Evolutionary conservation across 306 rosid species (phyloP).

Genomic region (Acacia acuminata): DNA sequence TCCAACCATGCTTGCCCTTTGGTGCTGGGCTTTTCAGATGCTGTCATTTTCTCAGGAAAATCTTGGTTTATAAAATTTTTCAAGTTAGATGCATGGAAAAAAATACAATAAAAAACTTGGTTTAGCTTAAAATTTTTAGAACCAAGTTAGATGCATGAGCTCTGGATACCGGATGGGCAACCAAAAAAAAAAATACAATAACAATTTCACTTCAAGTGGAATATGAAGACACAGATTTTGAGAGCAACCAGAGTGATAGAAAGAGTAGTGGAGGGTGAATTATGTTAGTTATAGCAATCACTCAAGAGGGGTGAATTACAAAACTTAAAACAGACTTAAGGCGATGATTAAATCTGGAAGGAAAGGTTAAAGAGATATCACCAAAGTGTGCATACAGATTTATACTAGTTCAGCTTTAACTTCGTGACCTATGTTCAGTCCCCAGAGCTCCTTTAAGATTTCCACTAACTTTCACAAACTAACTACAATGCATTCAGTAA

Average conservation of each 20-base stretch:
- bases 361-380: too few species aligned
- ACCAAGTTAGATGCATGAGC: slow-evolving; percentile 44
- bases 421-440: too few species aligned
- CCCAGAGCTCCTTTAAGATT: too few species aligned
- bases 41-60: slow-evolving; percentile 53
- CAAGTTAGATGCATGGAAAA: slow-evolving; percentile 47
- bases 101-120: neutral
- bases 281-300: too few species aligned
- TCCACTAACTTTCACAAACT: too few species aligned
- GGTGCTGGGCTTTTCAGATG: slow-evolving; percentile 60
- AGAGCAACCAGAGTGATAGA: slow-evolving; percentile 5
- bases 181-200: neutral
- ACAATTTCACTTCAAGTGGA: slow-evolving; percentile 4
- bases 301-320: too few species aligned
- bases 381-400: too few species aligned
- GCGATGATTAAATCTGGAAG: too few species aligned
- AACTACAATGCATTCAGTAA: too few species aligned
- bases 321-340: too few species aligned
- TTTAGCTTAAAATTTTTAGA: slow-evolving; percentile 12
- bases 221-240: slow-evolving; percentile 6
- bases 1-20: slow-evolving; percentile 96
- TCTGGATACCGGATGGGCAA: too few species aligned
- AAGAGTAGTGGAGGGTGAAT: slow-evolving; percentile 19
- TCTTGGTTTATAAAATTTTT: neutral
- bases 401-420: too few species aligned